Base-by-base conservation (phyloP, 192 early-diverging fungal genomes). In the Entomortierella beljakovae region DNA sequence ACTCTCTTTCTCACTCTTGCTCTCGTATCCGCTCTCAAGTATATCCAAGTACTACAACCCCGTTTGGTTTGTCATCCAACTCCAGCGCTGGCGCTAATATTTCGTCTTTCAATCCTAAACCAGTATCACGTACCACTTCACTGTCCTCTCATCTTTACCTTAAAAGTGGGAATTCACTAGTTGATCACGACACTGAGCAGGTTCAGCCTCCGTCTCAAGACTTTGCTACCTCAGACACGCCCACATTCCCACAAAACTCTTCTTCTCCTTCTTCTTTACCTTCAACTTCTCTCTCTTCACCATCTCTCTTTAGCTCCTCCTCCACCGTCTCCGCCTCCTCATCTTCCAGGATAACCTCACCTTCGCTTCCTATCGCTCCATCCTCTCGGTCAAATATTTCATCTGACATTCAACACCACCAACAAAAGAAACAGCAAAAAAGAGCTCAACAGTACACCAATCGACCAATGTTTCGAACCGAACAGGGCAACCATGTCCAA, bases 401-500 rank as follows among this genome's bases (percentile, higher is more conserved):
- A 54, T 11, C 22, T 48, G 38, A 23, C 6, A 38, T 29, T 38
- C 56, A 57, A 29, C 34, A 31, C 23, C 51, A 56, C 1, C 59
- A 55, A 22, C 57, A 35, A 54, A 32, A 32, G 22, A 25, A 61
- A 49, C 46, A 62, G 35, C 37, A 62, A 28, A 48, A 54, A 52
- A 46, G 46, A 33, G 29, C 52, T 25, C 68, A 56, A n/a, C 58
- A 62, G 23, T 22, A 46, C 53, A 57, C 23, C 40, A 64, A 28
- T 0, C 25, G 10, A 42, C 11, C 42, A 43, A 55, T 74, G 71
- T 20, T 29, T n/a, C 48, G 22, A 34, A 9, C 51, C 29, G 62
- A 73, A 49, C 38, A 68, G 25, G 64, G 64, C 33, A 29, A 55
- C 16, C 48, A 66, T 40, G 71, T 66, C 46, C 70, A 72, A 52